Evolutionary conservation across 176 grass and related monocot genomes (phyloP).

Genomic region (Lolium rigidum): DNA sequence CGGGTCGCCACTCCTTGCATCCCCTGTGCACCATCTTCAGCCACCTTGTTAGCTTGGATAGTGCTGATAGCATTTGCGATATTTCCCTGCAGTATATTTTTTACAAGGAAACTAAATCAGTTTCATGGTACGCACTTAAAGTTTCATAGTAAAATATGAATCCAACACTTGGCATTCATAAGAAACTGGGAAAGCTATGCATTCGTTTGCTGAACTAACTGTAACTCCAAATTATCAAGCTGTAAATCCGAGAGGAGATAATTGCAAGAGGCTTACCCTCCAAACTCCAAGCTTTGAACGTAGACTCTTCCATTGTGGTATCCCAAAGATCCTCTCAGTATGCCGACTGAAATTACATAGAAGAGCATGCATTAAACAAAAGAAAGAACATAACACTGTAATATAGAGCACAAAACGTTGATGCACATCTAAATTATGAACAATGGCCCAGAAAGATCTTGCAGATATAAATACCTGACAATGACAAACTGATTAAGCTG

Average conservation of each 20-base stretch:
- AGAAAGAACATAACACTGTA: neutral
- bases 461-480: slow-evolving; percentile 56
- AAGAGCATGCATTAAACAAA: slow-evolving; percentile 21
- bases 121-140: neutral
- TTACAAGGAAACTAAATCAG: slow-evolving; percentile 32
- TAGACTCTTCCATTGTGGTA: slow-evolving; percentile 83
- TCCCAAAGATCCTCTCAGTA: slow-evolving; percentile 71
- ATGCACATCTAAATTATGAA: neutral
- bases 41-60: slow-evolving; percentile 85
- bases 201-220: neutral
- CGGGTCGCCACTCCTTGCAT: slow-evolving; percentile 66
- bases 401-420: neutral
- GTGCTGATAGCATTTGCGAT: slow-evolving; percentile 82
- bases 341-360: slow-evolving; percentile 63
- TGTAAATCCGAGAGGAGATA: neutral
- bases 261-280: slow-evolving; percentile 61
- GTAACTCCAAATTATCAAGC: neutral
- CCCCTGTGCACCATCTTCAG: slow-evolving; percentile 69
- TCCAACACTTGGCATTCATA: neutral
- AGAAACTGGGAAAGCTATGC: neutral
- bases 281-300: slow-evolving; percentile 82
- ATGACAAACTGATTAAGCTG: slow-evolving; percentile 80
- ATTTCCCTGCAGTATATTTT: slow-evolving; percentile 57
- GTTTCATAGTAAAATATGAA: neutral
- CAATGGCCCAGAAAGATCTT: neutral